Evolutionary conservation across 2,329 filamentous ascomycete genomes (phyloP).

Genomic region (Colletotrichum sp.): DNA sequence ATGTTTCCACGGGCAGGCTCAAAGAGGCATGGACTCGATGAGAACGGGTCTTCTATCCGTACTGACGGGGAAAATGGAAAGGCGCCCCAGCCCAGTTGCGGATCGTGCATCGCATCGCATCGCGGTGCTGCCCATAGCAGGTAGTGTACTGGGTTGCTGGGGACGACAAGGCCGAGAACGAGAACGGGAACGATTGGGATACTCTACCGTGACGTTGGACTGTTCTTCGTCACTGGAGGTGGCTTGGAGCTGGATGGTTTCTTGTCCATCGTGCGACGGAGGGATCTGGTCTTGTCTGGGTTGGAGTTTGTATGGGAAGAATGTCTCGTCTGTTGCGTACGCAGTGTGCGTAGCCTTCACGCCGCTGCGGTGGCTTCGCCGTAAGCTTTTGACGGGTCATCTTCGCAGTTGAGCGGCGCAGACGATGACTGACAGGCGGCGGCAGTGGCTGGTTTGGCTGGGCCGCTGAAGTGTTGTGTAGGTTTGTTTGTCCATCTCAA

Average conservation of each 20-base stretch:
- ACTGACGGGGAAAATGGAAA: not conserved
- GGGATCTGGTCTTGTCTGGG: not conserved
- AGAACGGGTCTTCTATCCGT: not conserved
- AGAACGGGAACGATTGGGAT: not conserved
- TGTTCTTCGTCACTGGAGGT: not conserved
- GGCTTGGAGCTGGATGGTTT: constrained; percentile 10
- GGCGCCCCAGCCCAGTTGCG: not conserved
- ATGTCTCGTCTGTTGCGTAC: not conserved
- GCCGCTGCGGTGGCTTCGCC: not conserved
- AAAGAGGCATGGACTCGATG: not conserved
- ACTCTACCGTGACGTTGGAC: not conserved
- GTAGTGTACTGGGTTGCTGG: not conserved
- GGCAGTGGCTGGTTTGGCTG: constrained; percentile 9
- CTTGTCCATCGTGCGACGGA: not conserved
- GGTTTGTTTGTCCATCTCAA: not conserved
- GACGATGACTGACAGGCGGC: not conserved
- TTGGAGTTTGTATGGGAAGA: not conserved
- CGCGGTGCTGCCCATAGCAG: not conserved
- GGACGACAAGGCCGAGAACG: not conserved
- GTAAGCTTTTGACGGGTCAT: not conserved
- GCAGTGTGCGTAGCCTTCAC: not conserved
- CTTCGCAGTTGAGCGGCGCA: not conserved
- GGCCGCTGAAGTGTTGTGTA: not conserved
- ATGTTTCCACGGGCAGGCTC: not conserved
- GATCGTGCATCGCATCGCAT: not conserved